Evolutionary conservation across 169 alveolate species (phyloP).

Genomic region (Plasmodium gallinaceum): DNA sequence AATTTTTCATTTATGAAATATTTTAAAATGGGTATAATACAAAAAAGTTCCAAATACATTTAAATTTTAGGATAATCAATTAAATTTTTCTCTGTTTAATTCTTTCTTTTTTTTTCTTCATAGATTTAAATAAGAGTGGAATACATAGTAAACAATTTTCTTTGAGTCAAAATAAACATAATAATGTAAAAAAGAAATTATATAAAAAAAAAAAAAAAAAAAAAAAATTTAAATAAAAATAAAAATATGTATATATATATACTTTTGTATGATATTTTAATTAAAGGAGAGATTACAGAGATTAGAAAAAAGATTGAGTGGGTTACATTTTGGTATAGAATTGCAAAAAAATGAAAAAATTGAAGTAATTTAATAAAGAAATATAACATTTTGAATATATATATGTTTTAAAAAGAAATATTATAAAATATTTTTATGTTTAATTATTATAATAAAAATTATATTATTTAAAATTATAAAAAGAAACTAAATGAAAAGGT

Average conservation of each 20-base stretch:
- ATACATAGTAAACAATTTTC: slow-evolving; percentile 65
- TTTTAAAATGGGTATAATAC: slow-evolving; percentile 41
- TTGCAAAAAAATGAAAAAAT: slow-evolving; percentile 75
- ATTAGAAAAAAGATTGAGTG: slow-evolving; percentile 67
- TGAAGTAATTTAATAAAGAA: slow-evolving; percentile 46
- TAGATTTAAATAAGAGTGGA: slow-evolving; percentile 50
- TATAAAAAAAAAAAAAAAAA: not conserved
- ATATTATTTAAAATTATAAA: not conserved
- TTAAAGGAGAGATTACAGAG: slow-evolving; percentile 62
- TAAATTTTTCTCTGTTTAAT: not conserved
- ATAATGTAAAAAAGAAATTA: slow-evolving; percentile 28
- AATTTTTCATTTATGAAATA: slow-evolving; percentile 14
- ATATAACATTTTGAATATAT: slow-evolving; percentile 7
- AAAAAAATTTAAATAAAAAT: not conserved
- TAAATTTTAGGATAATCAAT: not conserved
- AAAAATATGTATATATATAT: slow-evolving; percentile 5
- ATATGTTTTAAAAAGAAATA: not conserved
- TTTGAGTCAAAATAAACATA: slow-evolving; percentile 65
- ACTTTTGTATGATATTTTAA: not conserved
- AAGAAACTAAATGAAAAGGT: slow-evolving; percentile 62
- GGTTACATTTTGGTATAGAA: slow-evolving; percentile 67
- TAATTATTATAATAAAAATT: not conserved
- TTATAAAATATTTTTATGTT: not conserved
- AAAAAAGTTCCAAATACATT: not conserved
- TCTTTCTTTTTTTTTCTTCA: slow-evolving; percentile 7